Evolutionary conservation across 352 stramenopile species (phyloP).

Genomic region (Thalassiosira exigua): DNA sequence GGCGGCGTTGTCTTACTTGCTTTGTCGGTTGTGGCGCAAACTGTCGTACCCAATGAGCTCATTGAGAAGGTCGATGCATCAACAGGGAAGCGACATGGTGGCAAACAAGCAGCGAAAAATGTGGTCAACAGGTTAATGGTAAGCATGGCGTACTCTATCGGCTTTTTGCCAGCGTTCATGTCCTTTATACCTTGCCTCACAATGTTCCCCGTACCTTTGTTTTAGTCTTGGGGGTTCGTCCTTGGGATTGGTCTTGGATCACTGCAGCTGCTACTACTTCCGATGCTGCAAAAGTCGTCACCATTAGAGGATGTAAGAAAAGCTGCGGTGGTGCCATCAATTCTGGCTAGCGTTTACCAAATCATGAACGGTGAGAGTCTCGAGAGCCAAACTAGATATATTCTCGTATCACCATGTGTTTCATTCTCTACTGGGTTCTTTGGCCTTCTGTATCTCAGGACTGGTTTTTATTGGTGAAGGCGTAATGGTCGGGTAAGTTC

Average conservation of each 20-base stretch:
- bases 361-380: conserved; percentile 86
- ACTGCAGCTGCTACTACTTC: conserved; percentile 76
- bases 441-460: no score
- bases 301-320: conserved; percentile 81
- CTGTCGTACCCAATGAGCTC: conserved; percentile 77
- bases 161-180: no score
- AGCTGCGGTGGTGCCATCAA: conserved; percentile 75
- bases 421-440: no score
- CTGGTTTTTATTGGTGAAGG: conserved; percentile 85
- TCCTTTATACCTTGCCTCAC: no score
- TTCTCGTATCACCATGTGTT: no score
- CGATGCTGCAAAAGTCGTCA: conserved; percentile 78
- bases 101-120: conserved; percentile 70
- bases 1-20: conserved; percentile 82
- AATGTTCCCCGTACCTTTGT: no score
- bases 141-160: no score
- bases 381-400: no score
- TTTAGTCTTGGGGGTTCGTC: conserved; percentile 83
- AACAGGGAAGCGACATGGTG: conserved; percentile 61
- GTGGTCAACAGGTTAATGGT: conserved; percentile 82
- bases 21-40: conserved; percentile 77
- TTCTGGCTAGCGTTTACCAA: conserved; percentile 81
- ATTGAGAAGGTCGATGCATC: conserved; percentile 68
- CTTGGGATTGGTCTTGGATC: conserved; percentile 69
- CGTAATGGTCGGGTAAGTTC: conserved; percentile 72